These are phyloP conservation scores for Plectosphaerella cucumerina DNA, from an alignment of 2,329 filamentous ascomycete genomes.

Conservation along the genomic window DNA sequence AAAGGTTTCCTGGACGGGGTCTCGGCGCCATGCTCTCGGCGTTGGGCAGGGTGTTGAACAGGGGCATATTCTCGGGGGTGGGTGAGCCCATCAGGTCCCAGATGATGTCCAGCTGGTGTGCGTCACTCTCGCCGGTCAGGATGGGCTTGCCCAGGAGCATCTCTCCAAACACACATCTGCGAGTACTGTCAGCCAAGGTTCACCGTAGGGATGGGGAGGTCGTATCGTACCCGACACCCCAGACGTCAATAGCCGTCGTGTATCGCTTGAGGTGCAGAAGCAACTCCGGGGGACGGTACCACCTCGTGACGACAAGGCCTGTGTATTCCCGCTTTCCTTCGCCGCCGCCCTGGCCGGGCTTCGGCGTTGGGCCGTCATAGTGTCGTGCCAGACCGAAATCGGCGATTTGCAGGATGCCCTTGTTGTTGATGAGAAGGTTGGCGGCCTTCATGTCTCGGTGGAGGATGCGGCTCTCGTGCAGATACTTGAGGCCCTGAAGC, in stretches of 20 bases:
- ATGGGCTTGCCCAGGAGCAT: conserved; percentile 96
- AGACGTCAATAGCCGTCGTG: conserved; percentile 97
- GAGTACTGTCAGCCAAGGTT: conserved; percentile 14
- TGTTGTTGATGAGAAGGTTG: conserved; percentile 93
- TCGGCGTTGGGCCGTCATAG: conserved; percentile 81
- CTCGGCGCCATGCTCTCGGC: conserved; percentile 69
- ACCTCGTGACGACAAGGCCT: conserved; percentile 91
- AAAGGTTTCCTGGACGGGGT: conserved; percentile 59
- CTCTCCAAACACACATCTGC: conserved; percentile 92
- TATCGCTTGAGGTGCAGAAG: conserved; percentile 84
- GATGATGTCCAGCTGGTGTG: conserved; percentile 87
- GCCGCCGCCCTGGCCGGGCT: conserved; percentile 73
- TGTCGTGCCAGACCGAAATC: conserved; percentile 94
- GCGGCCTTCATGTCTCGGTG: conserved; percentile 99
- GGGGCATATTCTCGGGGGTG: conserved; percentile 87
- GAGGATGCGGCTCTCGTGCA: conserved; percentile 85
- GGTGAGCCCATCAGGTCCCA: conserved; percentile 90
- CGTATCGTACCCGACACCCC: conserved; percentile 80
- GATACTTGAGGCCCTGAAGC: conserved; percentile 81
- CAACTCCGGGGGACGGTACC: conserved; percentile 94
- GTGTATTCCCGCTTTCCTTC: conserved; percentile 89
- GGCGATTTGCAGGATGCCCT: conserved; percentile 89
- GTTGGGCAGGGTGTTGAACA: conserved; percentile 78
- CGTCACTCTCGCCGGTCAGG: conserved; percentile 81
- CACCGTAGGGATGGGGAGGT: not conserved